phyloP scores from a whole-genome alignment of 805 yeast genomes.

The Brettanomyces custersianus region DNA sequence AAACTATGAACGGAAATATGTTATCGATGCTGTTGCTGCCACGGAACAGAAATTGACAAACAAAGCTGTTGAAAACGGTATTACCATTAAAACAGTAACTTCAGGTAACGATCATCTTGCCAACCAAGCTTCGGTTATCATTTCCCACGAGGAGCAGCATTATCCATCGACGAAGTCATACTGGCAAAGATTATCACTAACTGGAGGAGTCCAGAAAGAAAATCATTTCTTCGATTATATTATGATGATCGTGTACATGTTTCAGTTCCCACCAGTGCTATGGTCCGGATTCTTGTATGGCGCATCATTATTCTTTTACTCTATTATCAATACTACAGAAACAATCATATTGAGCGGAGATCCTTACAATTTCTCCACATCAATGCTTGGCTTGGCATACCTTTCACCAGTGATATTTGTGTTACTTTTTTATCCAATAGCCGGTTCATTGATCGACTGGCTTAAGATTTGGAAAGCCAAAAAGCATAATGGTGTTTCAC shows the following conservation, averaged over 20 bases:
- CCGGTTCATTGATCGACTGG: conserved; percentile 45
- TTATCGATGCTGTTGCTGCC: conserved; percentile 11
- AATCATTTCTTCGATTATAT: conserved; percentile 31
- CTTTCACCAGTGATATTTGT: conserved; percentile 44
- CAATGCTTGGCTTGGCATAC: conserved; percentile 42
- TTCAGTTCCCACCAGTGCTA: conserved; percentile 32
- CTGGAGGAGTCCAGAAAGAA: conserved; percentile 32
- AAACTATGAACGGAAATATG: conserved; percentile 26
- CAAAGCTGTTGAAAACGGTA: conserved; percentile 1
- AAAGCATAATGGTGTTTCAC: conserved; percentile 35
- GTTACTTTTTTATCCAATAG: conserved; percentile 32
- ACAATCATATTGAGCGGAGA: conserved; percentile 27
- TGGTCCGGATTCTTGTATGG: conserved; percentile 41
- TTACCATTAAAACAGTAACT: not conserved
- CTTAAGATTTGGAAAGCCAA: conserved; percentile 37
- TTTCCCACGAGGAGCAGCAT: conserved; percentile 11
- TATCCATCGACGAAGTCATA: conserved; percentile 22
- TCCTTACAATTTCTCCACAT: conserved; percentile 36
- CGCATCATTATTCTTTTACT: conserved; percentile 41
- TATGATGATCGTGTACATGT: conserved; percentile 28
- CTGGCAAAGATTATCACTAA: conserved; percentile 26
- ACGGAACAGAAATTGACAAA: conserved; percentile 23
- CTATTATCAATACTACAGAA: conserved; percentile 35
- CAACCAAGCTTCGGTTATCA: conserved; percentile 21
- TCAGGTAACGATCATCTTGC: conserved; percentile 9